A percentile compares a stretch with the other conserved stretches of the same genome.
Evolutionary conservation across 225 moss, liverwort and hornwort genomes (phyloP).

Genomic region (Pseudisothecium myosuroides): DNA sequence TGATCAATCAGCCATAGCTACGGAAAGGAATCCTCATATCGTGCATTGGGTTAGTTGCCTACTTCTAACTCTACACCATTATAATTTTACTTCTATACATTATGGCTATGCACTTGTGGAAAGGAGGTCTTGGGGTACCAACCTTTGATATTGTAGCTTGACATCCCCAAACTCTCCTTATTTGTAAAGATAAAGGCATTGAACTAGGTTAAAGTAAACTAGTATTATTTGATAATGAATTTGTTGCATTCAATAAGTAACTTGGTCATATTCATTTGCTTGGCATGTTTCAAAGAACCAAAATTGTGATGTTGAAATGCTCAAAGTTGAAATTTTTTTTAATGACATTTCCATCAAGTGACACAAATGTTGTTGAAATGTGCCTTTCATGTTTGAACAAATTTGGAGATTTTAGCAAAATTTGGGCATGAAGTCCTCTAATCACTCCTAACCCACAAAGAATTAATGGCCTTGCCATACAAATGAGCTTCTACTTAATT

Average conservation of each 20-base stretch:
- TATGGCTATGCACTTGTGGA: not conserved
- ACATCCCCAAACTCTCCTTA: not conserved
- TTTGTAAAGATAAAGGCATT: not conserved
- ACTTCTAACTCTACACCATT: no score
- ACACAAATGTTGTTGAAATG: not conserved
- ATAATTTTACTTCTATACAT: not conserved
- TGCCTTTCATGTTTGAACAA: not conserved
- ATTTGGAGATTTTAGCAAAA: no score
- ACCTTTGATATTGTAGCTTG: not conserved
- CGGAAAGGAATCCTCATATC: not conserved
- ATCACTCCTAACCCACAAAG: rapidly evolving
- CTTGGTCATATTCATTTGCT: no score
- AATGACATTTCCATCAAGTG: not conserved
- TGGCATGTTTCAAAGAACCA: no score
- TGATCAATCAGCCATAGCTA: not conserved
- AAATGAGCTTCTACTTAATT: no score
- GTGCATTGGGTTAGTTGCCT: not conserved
- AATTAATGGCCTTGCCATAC: not conserved
- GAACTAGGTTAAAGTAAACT: no score
- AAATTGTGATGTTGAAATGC: not conserved
- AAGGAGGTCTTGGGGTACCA: not conserved
- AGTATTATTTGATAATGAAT: no score
- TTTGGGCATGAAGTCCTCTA: not conserved
- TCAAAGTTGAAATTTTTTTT: not conserved
- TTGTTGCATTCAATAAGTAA: no score